Conservation (phyloP, 2,329 filamentous ascomycete genomes). For the Corinectria fuckeliana region DNA sequence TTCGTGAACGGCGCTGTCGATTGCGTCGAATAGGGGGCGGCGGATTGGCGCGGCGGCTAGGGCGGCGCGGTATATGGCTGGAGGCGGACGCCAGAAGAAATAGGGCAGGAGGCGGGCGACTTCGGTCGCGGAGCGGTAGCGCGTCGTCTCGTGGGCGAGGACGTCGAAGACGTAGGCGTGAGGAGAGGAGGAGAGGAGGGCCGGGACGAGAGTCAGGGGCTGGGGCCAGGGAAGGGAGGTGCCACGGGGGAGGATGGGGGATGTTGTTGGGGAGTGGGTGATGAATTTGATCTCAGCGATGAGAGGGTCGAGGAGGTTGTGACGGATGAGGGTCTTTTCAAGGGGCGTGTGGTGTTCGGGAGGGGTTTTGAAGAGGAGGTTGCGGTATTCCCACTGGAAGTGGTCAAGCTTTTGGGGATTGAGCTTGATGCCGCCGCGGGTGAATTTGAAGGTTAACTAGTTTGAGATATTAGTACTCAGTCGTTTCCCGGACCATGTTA, state of each 20-base stretch:
- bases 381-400: constrained; percentile 73
- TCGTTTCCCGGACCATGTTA: no score
- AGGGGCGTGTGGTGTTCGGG: constrained; percentile 28
- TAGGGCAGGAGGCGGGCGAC: constrained; percentile 44
- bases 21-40: constrained; percentile 29
- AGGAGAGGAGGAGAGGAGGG: constrained; percentile 26
- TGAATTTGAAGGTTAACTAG: constrained; percentile 86
- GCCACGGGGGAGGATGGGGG: constrained; percentile 27
- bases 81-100: constrained; percentile 47
- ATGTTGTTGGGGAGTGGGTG: constrained; percentile 22
- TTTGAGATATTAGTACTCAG: constrained; percentile 37
- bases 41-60: constrained; percentile 25
- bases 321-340: constrained; percentile 26
- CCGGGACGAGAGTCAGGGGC: constrained; percentile 37
- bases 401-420: constrained; percentile 80
- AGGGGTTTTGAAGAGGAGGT: constrained; percentile 41
- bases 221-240: constrained; percentile 34
- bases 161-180: constrained; percentile 33
- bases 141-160: constrained; percentile 28
- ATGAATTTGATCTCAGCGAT: constrained; percentile 35
- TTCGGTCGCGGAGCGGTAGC: constrained; percentile 31
- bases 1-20: constrained; percentile 34
- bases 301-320: constrained; percentile 32
- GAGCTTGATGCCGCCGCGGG: constrained; percentile 86
- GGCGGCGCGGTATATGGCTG: constrained; percentile 37